Evolutionary conservation across 2,329 filamentous ascomycete genomes (phyloP).

Genomic region (Arthrobotrys conoides): DNA sequence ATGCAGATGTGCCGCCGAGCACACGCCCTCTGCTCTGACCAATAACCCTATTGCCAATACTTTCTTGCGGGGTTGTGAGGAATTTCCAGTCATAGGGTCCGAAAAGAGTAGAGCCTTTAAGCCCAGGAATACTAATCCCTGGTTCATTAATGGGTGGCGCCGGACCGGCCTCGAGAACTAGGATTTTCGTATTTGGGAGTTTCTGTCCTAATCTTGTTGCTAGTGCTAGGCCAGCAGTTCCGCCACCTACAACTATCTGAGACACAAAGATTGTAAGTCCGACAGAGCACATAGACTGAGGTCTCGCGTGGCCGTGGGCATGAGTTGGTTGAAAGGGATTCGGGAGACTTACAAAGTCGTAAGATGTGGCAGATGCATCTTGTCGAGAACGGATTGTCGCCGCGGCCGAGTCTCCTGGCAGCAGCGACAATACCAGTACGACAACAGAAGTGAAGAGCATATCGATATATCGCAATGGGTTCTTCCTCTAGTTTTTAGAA

Average conservation of each 20-base stretch:
- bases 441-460: slow-evolving; percentile 49
- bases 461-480: background rate
- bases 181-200: slow-evolving; percentile 43
- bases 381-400: slow-evolving; percentile 44
- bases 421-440: slow-evolving; percentile 42
- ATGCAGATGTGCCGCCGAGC: slow-evolving; percentile 67
- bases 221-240: slow-evolving; percentile 55
- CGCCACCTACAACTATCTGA: slow-evolving; percentile 57
- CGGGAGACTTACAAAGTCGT: slow-evolving; percentile 54
- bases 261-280: background rate
- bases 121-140: slow-evolving; percentile 55
- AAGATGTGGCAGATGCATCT: slow-evolving; percentile 32
- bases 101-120: slow-evolving; percentile 58
- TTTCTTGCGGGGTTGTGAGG: slow-evolving; percentile 67
- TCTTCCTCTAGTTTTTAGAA: background rate
- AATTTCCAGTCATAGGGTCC: slow-evolving; percentile 65
- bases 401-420: slow-evolving; percentile 33
- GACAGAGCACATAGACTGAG: background rate
- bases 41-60: slow-evolving; percentile 67
- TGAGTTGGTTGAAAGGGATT: background rate
- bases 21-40: slow-evolving; percentile 66
- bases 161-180: slow-evolving; percentile 53
- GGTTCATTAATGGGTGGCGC: slow-evolving; percentile 44
- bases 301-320: background rate
- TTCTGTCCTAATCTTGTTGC: slow-evolving; percentile 57